A percentile compares a stretch with the other conserved stretches of the same genome.
Conservation (phyloP, 1,284 basidiomycete species). For the Cryptococcus wingfieldii region DNA sequence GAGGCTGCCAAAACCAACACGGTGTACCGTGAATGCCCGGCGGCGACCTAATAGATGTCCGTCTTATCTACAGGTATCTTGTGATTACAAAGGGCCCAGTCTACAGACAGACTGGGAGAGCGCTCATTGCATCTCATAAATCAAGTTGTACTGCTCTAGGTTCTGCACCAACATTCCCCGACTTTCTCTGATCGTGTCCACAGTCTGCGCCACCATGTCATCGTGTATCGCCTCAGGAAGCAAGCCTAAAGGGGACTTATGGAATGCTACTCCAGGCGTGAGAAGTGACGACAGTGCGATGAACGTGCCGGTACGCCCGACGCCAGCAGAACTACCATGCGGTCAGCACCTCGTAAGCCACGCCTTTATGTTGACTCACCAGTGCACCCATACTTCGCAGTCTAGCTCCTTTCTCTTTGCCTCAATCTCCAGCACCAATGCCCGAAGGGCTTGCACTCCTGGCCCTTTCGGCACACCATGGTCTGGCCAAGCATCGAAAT, state of each 20-base stretch:
- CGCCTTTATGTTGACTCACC: slow-evolving; percentile 24
- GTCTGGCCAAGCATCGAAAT: slow-evolving; percentile 44
- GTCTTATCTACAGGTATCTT: neutral
- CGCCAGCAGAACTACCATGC: slow-evolving; percentile 38
- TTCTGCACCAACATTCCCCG: slow-evolving; percentile 38
- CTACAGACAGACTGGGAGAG: neutral
- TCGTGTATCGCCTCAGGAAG: slow-evolving; percentile 12
- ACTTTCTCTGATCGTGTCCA: slow-evolving; percentile 39
- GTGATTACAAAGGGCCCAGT: neutral
- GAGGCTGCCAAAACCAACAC: neutral
- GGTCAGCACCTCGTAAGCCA: neutral
- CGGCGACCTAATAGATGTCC: neutral
- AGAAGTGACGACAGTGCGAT: slow-evolving; percentile 38
- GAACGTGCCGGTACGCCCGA: slow-evolving; percentile 44
- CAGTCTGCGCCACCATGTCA: slow-evolving; percentile 27
- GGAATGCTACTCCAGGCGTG: neutral
- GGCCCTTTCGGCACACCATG: slow-evolving; percentile 38
- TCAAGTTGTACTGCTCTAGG: slow-evolving; percentile 30
- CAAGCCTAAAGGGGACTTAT: slow-evolving; percentile 21
- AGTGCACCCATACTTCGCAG: slow-evolving; percentile 46
- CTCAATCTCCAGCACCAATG: slow-evolving; percentile 25
- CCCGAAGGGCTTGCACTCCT: slow-evolving; percentile 22
- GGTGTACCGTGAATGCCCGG: no score
- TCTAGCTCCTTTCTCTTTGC: slow-evolving; percentile 15
- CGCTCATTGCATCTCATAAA: slow-evolving; percentile 17